Conservation (phyloP, 1,284 basidiomycete species). For the Malassezia caprae region DNA sequence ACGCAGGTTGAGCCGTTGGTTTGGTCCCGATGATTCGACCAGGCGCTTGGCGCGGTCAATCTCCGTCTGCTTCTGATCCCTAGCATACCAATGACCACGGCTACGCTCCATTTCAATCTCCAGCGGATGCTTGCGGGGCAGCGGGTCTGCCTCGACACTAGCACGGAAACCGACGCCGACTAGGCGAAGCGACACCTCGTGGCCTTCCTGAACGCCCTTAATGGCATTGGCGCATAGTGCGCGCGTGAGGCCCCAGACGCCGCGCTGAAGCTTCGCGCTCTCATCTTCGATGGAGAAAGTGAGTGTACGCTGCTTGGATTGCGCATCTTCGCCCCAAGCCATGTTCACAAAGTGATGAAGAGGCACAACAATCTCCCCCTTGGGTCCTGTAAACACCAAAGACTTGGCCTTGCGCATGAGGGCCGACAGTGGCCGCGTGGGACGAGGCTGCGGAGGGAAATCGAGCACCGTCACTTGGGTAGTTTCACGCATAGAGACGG, state of each 20-base stretch:
- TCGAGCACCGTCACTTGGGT: constrained; percentile 28
- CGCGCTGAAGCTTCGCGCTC: constrained; percentile 63
- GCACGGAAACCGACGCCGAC: constrained; percentile 94
- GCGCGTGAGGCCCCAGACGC: constrained; percentile 86
- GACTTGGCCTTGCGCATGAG: constrained; percentile 30
- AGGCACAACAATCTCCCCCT: constrained; percentile 34
- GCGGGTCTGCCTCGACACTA: constrained; percentile 70
- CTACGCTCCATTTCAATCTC: constrained; percentile 21
- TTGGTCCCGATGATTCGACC: constrained; percentile 15
- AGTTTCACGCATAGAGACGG: constrained; percentile 27
- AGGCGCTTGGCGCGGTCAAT: constrained; percentile 21
- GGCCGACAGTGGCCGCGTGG: constrained; percentile 26
- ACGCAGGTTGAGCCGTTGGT: constrained; percentile 29
- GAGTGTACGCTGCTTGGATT: constrained; percentile 15
- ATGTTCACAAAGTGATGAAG: constrained; percentile 31
- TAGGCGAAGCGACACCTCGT: constrained; percentile 68
- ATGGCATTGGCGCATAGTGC: constrained; percentile 81
- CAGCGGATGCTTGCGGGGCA: constrained; percentile 23
- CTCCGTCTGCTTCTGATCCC: constrained; percentile 25
- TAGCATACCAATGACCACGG: constrained; percentile 25
- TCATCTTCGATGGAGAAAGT: constrained; percentile 62
- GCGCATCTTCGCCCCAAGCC: constrained; percentile 4
- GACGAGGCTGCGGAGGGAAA: constrained; percentile 40
- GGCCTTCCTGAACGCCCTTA: constrained; percentile 77
- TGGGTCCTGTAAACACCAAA: constrained; percentile 34